Conservation (phyloP, 2,329 filamentous ascomycete species). For the Fusarium sp. region DNA sequence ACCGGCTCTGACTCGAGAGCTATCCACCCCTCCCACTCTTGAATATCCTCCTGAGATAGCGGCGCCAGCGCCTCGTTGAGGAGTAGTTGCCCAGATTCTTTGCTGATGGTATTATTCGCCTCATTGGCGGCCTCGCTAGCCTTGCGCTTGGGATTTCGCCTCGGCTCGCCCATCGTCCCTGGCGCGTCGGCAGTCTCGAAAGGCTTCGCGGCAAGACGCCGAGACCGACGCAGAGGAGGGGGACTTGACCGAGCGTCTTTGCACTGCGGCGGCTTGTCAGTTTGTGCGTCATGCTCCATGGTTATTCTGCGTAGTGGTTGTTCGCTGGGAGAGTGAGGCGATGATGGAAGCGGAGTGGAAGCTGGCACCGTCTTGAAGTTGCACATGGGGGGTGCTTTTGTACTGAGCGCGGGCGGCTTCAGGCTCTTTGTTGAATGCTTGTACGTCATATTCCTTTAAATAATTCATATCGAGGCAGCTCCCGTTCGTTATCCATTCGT, state of each 20-base stretch:
- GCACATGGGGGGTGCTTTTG: neutral
- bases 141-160: conserved; percentile 57
- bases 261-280: conserved; percentile 24
- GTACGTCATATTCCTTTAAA: neutral
- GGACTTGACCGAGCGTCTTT: neutral
- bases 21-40: conserved; percentile 74
- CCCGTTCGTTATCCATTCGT: conserved; percentile 1
- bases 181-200: neutral
- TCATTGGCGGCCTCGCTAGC: conserved; percentile 48
- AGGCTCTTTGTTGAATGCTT: neutral
- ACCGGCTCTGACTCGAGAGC: conserved; percentile 93
- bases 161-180: conserved; percentile 35
- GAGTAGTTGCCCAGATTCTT: conserved; percentile 53
- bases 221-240: conserved; percentile 33
- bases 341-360: neutral
- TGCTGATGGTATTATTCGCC: conserved; percentile 38
- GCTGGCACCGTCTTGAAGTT: conserved; percentile 1
- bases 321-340: neutral
- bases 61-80: conserved; percentile 57
- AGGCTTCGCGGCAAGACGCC: conserved; percentile 27
- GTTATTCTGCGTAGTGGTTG: neutral
- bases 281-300: conserved; percentile 6
- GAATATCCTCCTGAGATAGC: conserved; percentile 60
- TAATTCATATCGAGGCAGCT: neutral
- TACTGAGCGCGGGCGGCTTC: neutral